These are phyloP conservation scores for Xylariaceae sp. DNA, from an alignment of 2,329 filamentous ascomycete genomes.

Conservation along the genomic window DNA sequence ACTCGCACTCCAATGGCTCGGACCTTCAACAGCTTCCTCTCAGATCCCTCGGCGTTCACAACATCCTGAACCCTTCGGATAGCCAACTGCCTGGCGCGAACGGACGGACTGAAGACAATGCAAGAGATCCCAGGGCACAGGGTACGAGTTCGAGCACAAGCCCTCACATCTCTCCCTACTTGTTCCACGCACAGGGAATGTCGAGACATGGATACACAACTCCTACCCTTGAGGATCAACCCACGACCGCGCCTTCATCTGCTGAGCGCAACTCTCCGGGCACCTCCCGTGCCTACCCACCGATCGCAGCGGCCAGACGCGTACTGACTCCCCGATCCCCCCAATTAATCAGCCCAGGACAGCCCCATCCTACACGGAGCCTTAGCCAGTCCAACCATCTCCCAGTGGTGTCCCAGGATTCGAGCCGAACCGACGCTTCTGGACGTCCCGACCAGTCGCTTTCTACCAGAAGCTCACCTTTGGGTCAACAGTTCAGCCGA, in stretches of 20 bases:
- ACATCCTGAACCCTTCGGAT: constrained; percentile 41
- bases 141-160: constrained; percentile 24
- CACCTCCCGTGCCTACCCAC: constrained; percentile 28
- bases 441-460: constrained; percentile 22
- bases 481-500: constrained; percentile 27
- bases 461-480: constrained; percentile 22
- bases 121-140: constrained; percentile 17
- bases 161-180: constrained; percentile 23
- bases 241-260: constrained; percentile 26
- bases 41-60: constrained; percentile 39
- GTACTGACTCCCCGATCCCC: constrained; percentile 57
- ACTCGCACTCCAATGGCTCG: constrained; percentile 30
- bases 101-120: constrained; percentile 16
- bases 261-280: constrained; percentile 33
- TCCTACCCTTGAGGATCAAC: constrained; percentile 20
- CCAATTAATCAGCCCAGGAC: constrained; percentile 46
- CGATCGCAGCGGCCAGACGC: constrained; percentile 37
- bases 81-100: constrained; percentile 25
- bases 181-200: constrained; percentile 23
- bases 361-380: constrained; percentile 30
- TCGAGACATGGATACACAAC: constrained; percentile 22
- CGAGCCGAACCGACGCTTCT: constrained; percentile 17
- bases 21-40: constrained; percentile 28
- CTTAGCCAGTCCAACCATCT: constrained; percentile 22
- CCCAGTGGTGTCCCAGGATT: constrained; percentile 16